These are phyloP conservation scores for Adiantum capillusveneris DNA, from an alignment of 75 land plant genomes.

Conservation along the genomic window DNA sequence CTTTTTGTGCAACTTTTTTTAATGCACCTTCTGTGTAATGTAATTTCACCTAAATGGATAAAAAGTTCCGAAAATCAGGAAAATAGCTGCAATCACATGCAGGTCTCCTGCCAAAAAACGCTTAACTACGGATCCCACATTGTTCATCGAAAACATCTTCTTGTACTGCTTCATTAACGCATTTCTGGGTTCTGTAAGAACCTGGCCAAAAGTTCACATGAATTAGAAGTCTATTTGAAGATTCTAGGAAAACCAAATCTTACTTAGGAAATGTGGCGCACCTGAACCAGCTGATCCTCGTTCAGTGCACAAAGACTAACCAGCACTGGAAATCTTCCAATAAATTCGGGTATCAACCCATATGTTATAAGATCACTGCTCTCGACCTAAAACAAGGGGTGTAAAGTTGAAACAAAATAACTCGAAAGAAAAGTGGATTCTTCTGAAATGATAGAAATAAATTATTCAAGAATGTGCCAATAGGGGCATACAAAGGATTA, in stretches of 20 bases:
- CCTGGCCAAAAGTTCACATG: constrained; percentile 24
- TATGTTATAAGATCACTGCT: constrained; percentile 79
- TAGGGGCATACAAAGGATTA: too few relatives aligned
- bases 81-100: too few relatives aligned
- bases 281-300: constrained; percentile 85
- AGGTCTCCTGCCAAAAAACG: not conserved
- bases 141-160: constrained; percentile 58
- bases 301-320: constrained; percentile 66
- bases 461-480: too few relatives aligned
- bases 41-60: constrained; percentile 33
- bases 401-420: too few relatives aligned
- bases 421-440: too few relatives aligned
- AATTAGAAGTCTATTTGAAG: not conserved
- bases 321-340: constrained; percentile 76
- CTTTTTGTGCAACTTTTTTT: constrained; percentile 49
- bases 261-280: not conserved
- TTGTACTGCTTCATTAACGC: constrained; percentile 65
- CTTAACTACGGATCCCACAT: constrained; percentile 27
- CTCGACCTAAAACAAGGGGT: constrained; percentile 54
- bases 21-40: constrained; percentile 58
- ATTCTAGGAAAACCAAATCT: not conserved
- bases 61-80: too few relatives aligned
- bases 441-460: too few relatives aligned
- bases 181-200: constrained; percentile 66
- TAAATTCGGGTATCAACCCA: constrained; percentile 82